Evolutionary conservation across 805 yeast species (phyloP).

Genomic region (Torulaspora delbrueckii): DNA sequence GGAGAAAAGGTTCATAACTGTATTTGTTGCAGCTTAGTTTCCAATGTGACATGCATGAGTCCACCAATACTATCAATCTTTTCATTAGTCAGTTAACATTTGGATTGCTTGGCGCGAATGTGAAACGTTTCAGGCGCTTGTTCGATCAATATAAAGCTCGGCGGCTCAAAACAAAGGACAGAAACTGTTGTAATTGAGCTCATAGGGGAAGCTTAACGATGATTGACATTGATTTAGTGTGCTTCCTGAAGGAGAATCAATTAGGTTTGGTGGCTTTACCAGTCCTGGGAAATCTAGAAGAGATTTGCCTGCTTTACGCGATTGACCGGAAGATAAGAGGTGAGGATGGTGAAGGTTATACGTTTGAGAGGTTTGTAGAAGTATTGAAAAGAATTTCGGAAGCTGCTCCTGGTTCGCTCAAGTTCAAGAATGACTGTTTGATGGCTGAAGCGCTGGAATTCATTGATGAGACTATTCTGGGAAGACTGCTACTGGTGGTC

Average conservation of each 20-base stretch:
- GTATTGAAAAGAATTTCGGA: constrained; percentile 13
- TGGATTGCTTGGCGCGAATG: neutral
- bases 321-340: constrained; percentile 2
- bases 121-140: constrained; percentile 2
- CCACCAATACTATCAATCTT: too few species aligned
- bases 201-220: neutral
- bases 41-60: neutral
- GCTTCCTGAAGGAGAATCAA: constrained; percentile 25
- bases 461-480: constrained; percentile 22
- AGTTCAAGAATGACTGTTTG: constrained; percentile 9
- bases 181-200: neutral
- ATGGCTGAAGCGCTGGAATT: constrained; percentile 13
- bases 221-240: constrained; percentile 13
- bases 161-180: neutral
- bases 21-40: neutral
- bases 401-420: constrained; percentile 17
- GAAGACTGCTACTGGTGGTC: constrained; percentile 11
- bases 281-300: constrained; percentile 24
- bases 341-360: neutral
- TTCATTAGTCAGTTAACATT: neutral
- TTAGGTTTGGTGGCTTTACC: constrained; percentile 21
- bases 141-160: neutral
- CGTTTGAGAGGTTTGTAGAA: constrained; percentile 14
- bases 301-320: constrained; percentile 20
- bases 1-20: neutral